A percentile compares a stretch with the other conserved stretches of the same genome.
phyloP scores from a whole-genome alignment of 257 asterid species.

The Plantago ovata region DNA sequence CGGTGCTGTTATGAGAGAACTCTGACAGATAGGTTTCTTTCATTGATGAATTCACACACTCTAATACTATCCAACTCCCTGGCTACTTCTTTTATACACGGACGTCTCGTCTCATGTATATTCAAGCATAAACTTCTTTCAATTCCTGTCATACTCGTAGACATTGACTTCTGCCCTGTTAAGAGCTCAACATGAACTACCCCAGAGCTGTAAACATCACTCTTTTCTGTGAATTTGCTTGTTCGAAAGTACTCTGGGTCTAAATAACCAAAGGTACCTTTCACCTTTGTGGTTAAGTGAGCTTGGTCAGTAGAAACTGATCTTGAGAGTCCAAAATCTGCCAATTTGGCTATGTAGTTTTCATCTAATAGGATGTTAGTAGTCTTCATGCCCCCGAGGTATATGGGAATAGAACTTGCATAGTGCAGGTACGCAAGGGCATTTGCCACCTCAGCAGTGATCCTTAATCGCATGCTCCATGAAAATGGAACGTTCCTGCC shows the following conservation, averaged over 20 bases:
- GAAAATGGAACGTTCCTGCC: slow-evolving; percentile 1
- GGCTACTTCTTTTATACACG: slow-evolving; percentile 11
- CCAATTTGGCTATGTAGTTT: slow-evolving; percentile 6
- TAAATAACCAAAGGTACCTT: slow-evolving; percentile 10
- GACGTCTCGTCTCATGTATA: slow-evolving; percentile 4
- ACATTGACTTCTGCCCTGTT: slow-evolving; percentile 14
- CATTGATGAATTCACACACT: slow-evolving; percentile 7
- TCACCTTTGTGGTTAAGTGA: slow-evolving; percentile 14
- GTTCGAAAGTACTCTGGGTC: slow-evolving; percentile 15
- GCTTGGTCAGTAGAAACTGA: slow-evolving; percentile 1
- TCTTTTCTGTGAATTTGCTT: slow-evolving; percentile 10
- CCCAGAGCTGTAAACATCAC: slow-evolving; percentile 16
- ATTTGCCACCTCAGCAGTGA: slow-evolving; percentile 13
- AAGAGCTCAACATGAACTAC: slow-evolving; percentile 13
- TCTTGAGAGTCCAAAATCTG: slow-evolving; percentile 15
- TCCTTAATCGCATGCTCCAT: slow-evolving; percentile 12
- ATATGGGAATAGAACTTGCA: slow-evolving; percentile 9
- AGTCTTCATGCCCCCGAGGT: slow-evolving; percentile 12
- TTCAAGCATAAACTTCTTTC: slow-evolving; percentile 17
- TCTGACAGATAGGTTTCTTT: too few relatives aligned
- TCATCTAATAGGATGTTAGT: slow-evolving; percentile 5
- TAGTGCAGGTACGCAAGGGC: slow-evolving; percentile 5
- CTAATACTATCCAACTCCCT: slow-evolving; percentile 14
- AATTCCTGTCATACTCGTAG: background rate
- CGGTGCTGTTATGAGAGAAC: too few relatives aligned